Evolutionary conservation across 2,329 filamentous ascomycete species (phyloP), one percentile per base, ranked within the genome.

Genomic region (Alternaria gaisen): DNA sequence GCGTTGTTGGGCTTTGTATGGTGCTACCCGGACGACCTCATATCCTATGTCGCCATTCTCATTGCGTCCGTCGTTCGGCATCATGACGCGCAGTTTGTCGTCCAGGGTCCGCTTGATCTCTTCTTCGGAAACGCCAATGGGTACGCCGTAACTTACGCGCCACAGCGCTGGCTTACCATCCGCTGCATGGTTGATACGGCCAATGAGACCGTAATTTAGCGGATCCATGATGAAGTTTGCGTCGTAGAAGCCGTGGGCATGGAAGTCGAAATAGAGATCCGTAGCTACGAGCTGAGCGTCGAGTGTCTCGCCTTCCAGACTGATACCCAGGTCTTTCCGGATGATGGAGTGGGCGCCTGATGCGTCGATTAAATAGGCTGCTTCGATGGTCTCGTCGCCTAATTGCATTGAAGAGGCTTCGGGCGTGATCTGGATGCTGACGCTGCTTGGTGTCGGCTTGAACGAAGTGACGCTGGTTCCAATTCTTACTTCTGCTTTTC

Each of bases 1-100:
- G 0, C 77, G 66, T 63, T 81, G 80, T 60, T 81, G 80, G 24
- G 79, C 79, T 54, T 78, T 79, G 56, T 81, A 82, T 8, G 79
- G 74, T 18, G 79, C 79, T 12, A 79, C 65, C 18, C 75, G 63
- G 30, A 75, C 66, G 3, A 82, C 66, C 16, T 75, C 62, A 48
- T 78, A 81, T 1, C 3, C 56, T 3, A 58, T 61, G 0, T 60
- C 66, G 8, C 53, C 68, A 1, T 67, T 11, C 8, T 69, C 61
- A 1, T 70, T 63, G 0, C 61, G 73, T 6, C 66, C 22, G 24
- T 68, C 67, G 1, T 58, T 18, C 6, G 78, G 78, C 6, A 80
- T 48, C 67, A 80, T 76, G 10, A 46, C 20, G 47, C 34, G 63
- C 48, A 78, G 64, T 41, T 77, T 79, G 20, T 71, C 67, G 2